A percentile compares a stretch with the other conserved stretches of the same genome.
Conservation (phyloP, 192 early-diverging fungal species). For the Entomortierella lignicola region DNA sequence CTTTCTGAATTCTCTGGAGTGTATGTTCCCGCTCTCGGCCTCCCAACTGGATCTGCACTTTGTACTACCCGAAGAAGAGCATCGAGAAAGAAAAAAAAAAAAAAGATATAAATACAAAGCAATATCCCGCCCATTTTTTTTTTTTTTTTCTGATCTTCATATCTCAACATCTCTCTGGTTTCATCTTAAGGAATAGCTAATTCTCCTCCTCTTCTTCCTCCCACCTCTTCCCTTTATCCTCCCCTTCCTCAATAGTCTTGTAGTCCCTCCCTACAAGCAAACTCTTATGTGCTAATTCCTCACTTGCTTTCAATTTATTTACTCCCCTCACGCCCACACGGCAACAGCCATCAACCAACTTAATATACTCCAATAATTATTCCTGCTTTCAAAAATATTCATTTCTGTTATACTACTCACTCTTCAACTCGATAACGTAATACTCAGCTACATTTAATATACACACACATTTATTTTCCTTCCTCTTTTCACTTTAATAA, state of each 20-base stretch:
- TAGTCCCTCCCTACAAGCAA: constrained; percentile 4
- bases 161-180: constrained; percentile 3
- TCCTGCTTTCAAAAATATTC: not conserved
- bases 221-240: constrained; percentile 4
- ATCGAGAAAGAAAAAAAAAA: not conserved
- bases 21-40: not conserved
- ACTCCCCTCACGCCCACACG: constrained; percentile 48
- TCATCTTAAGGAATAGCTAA: constrained; percentile 2
- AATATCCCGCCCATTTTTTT: not conserved
- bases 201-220: constrained; percentile 9
- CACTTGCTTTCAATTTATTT: not conserved
- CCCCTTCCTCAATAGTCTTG: constrained; percentile 16
- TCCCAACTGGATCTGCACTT: not conserved
- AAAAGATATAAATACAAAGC: constrained; percentile 24
- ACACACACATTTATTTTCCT: not conserved
- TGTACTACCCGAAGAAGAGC: not conserved
- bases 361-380: not conserved
- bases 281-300: not conserved
- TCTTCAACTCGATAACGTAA: not conserved
- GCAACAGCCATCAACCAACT: constrained; percentile 6
- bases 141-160: constrained; percentile 20
- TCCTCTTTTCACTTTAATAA: not conserved
- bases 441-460: not conserved
- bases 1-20: not conserved
- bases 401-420: not conserved